Percentiles rank a stretch among this genome's conserved stretches.
Evolutionary conservation across 306 rosid species (phyloP).

Genomic region (Elaeagnus macrophylla): DNA sequence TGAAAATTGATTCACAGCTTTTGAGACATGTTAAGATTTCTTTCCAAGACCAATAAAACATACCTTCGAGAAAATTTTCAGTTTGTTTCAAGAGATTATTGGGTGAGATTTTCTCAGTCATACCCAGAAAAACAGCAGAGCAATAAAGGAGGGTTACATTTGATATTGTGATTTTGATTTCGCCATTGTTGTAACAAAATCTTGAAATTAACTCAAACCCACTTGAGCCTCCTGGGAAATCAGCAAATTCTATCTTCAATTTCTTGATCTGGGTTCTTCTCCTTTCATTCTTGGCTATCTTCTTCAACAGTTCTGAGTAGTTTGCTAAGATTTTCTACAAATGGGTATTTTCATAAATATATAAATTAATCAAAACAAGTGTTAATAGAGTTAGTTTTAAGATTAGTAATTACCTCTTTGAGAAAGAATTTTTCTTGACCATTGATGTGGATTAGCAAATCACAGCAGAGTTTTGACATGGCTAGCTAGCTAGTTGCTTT

Average conservation of each 20-base stretch:
- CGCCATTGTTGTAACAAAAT: conserved; percentile 55
- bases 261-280: conserved; percentile 22
- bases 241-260: conserved; percentile 32
- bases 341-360: neutral
- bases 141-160: conserved; percentile 53
- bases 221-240: conserved; percentile 60
- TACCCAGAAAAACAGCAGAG: conserved; percentile 48
- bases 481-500: conserved; percentile 21
- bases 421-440: conserved; percentile 46
- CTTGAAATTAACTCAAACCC: conserved; percentile 61
- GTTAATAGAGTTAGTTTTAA: neutral
- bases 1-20: conserved; percentile 26
- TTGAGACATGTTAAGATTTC: conserved; percentile 42
- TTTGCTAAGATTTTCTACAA: conserved; percentile 40
- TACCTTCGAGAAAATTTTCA: conserved; percentile 38
- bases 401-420: conserved; percentile 33
- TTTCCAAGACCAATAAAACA: conserved; percentile 52
- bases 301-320: conserved; percentile 43
- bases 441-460: conserved; percentile 47
- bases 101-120: conserved; percentile 43
- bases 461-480: conserved; percentile 34
- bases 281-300: conserved; percentile 32
- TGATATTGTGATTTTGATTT: conserved; percentile 34
- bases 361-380: neutral
- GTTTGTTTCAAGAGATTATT: conserved; percentile 53